These are phyloP conservation scores for Brasenia schreberi DNA, from an alignment of 164 flowering plant genomes.

Conservation along the genomic window DNA sequence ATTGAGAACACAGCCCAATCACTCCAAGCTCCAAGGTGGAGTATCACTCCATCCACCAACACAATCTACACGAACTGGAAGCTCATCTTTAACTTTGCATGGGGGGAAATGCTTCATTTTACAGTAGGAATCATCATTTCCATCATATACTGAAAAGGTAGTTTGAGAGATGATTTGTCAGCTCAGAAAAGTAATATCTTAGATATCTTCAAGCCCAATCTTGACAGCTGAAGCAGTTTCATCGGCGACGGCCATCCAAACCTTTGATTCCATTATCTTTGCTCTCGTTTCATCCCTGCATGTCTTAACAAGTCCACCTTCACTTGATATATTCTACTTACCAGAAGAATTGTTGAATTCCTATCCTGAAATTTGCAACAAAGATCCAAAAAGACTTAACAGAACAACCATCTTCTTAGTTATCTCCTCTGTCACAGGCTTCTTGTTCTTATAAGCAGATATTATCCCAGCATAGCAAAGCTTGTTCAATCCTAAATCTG, in stretches of 20 bases:
- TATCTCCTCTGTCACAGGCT: too few species aligned
- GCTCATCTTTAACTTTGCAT: conserved; percentile 39
- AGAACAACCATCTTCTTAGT: too few species aligned
- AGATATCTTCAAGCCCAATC: conserved; percentile 72
- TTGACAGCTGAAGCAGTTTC: conserved; percentile 93
- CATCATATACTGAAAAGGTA: conserved; percentile 10
- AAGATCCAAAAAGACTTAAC: conserved; percentile 34
- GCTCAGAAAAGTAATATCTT: neutral
- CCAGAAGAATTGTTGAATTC: conserved; percentile 60
- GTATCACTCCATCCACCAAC: too few species aligned
- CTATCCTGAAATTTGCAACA: conserved; percentile 54
- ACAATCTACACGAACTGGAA: too few species aligned
- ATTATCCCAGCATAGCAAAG: too few species aligned
- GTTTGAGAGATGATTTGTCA: conserved; percentile 23
- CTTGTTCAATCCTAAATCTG: too few species aligned
- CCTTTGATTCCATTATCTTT: too few species aligned
- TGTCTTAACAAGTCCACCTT: conserved; percentile 77
- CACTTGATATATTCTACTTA: conserved; percentile 84
- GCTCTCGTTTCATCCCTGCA: conserved; percentile 44
- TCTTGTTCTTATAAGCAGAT: too few species aligned
- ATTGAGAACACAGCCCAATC: too few species aligned
- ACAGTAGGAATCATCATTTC: conserved; percentile 1
- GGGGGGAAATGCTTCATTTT: conserved; percentile 11
- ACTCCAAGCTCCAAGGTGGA: too few species aligned
- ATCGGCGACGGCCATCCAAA: conserved; percentile 89